Evolutionary conservation across 2,329 filamentous ascomycete genomes (phyloP).

Genomic region (Hortaea sp.): DNA sequence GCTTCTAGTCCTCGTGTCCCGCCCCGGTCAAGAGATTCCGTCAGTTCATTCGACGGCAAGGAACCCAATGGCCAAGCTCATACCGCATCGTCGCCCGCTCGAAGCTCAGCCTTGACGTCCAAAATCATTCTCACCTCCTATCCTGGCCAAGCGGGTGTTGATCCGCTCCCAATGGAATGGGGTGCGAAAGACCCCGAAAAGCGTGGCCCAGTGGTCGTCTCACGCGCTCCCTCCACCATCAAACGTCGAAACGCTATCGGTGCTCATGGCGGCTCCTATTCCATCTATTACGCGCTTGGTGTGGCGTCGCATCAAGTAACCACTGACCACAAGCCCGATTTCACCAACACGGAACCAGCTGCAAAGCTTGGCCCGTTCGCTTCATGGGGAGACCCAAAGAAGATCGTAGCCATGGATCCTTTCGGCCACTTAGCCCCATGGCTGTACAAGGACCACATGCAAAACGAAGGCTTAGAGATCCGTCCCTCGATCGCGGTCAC

Average conservation of each 20-base stretch:
- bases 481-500: constrained; percentile 81
- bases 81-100: constrained; percentile 19
- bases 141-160: constrained; percentile 86
- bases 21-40: constrained; percentile 15
- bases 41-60: constrained; percentile 16
- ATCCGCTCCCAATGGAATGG: constrained; percentile 83
- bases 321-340: constrained; percentile 66
- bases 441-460: constrained; percentile 69
- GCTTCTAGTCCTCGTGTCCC: constrained; percentile 10
- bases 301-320: constrained; percentile 85
- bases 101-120: constrained; percentile 36
- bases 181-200: constrained; percentile 63
- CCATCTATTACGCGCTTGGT: constrained; percentile 88
- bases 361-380: constrained; percentile 79
- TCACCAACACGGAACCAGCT: constrained; percentile 85
- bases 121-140: constrained; percentile 72
- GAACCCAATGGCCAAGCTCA: constrained; percentile 8
- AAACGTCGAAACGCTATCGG: constrained; percentile 66
- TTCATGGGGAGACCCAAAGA: constrained; percentile 79
- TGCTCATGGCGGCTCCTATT: constrained; percentile 82
- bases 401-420: constrained; percentile 97
- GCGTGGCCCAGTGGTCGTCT: constrained; percentile 83
- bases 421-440: constrained; percentile 79
- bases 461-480: constrained; percentile 72
- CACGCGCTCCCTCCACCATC: constrained; percentile 63